Base-by-base conservation (phyloP, 306 rosid genomes). In the Carpinus fangiana region DNA sequence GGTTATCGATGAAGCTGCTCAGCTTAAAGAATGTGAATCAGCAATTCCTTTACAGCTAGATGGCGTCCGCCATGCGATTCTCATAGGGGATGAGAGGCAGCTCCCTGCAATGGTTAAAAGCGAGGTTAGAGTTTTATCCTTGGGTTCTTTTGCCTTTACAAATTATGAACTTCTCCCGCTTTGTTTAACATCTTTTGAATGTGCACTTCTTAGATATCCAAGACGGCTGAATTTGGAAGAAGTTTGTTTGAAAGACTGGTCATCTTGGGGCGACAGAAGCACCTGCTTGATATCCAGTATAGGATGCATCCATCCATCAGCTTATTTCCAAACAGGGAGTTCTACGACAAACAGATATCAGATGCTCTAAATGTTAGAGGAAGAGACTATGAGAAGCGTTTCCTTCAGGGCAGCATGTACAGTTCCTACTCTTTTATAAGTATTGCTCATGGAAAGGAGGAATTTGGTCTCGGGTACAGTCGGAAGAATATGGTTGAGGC, bases 1-100 rank as follows among this genome's bases (percentile, higher is more conserved):
- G 62, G 83, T 90, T 3, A 78, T 90, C 34, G 95, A 90, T 68
- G 92, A 90, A 79, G 90, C 90, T 14, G 92, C 89, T 0, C 89
- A 86, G 48, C 83, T 90, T 4, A 90, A 83, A 60, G 94, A 86
- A 75, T 88, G 94, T 60, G 94, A 90, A 67, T 86, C 89, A 12
- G 34, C 80, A 36, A 86, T 88, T 72, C 90, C 94, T 13, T 72
- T 88, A 41, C 89, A 88, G 74, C 82, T 88, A n/a, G 60, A 79
- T 0, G 92, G 89, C 26, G 72, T 84, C n/a, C 53, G 47, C 4
- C 79, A 72, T 47, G 82, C 86, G 18, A 61, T 88, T 28, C 82
- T 90, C 23, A 82, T 88, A 16, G 90, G 92, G 21, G 94, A 90
- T 70, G 92, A 90, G 61, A 70, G 73, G 56, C 95, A 90, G 51